Evolutionary conservation across 257 asterid species (phyloP), one percentile per base, ranked within the genome.

Genomic region (Sherardia arvensis): DNA sequence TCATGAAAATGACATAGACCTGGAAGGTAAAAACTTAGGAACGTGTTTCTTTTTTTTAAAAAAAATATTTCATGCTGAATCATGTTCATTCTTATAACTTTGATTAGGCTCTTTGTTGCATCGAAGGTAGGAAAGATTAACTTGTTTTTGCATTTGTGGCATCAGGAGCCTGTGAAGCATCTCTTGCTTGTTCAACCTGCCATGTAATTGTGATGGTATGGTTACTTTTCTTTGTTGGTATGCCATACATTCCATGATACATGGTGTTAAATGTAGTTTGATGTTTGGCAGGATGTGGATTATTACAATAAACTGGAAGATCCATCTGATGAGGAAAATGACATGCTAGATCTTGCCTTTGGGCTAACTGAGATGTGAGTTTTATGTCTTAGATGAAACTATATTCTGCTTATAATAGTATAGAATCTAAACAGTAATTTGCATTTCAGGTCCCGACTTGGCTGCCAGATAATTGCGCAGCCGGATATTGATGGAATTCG

Each of bases 131-230:
- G 7, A 43, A 43, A 63, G 25, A 47, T 53, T 27, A 32, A 61
- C 58, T 12, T 21, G 32, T 30, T 28, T 29, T 36, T 64, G 25
- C 62, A 28, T 43, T 14, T 65, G n/a, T 68, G 61, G 56, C 28
- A 69, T 68, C 91, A 88, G 96, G 96, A 65, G 96, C 97, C 34
- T 92, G 99, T 73, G 99, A 92, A 89, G 99, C 93, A 21, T 89
- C 96, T 15, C 96, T 92, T 77, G 99, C 99, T 49, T 87, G 96
- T 81, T 91, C 97, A 55, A 92, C 99, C 58, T 89, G 99, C 75
- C 99, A 89, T 76, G 86, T 89, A 45, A 82, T 92, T 62, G 91
- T 92, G 76, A 88, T 86, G 95, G 98, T 91, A 82, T 34, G 87
- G 61, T 27, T n/a, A n/a, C n/a, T n/a, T n/a, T n/a, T n/a, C n/a